phyloP scores from a whole-genome alignment of 169 alveolate genomes.

The Plasmodium fragile region DNA sequence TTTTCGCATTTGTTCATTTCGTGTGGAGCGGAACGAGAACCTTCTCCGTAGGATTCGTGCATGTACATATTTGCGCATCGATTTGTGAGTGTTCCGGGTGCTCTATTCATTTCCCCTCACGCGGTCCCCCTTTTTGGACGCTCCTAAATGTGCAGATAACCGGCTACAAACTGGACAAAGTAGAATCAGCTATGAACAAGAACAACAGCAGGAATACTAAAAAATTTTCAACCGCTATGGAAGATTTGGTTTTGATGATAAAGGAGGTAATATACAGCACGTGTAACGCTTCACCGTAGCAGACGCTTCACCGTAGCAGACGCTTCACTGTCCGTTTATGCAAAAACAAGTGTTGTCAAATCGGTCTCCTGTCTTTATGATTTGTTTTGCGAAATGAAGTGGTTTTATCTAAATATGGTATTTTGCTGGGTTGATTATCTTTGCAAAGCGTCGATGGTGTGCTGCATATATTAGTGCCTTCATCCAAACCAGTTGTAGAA shows the following conservation, averaged over 20 bases:
- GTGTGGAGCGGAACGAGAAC: neutral
- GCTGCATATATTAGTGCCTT: neutral
- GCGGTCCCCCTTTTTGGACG: neutral
- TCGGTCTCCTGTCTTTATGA: neutral
- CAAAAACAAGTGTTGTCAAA: neutral
- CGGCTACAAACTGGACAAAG: constrained; percentile 54
- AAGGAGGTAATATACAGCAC: constrained; percentile 44
- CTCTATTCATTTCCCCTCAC: neutral
- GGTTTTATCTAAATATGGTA: neutral
- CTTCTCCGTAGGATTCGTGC: neutral
- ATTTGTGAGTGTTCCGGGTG: neutral
- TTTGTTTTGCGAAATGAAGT: neutral
- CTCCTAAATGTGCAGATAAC: constrained; percentile 22
- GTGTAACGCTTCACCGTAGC: neutral
- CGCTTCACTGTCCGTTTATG: neutral
- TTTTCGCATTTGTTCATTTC: neutral
- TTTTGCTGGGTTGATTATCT: neutral
- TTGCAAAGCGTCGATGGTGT: neutral
- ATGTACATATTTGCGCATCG: neutral
- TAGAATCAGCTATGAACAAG: constrained; percentile 43
- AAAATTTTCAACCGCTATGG: constrained; percentile 67
- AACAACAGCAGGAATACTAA: constrained; percentile 19
- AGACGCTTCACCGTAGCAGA: neutral
- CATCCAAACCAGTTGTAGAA: neutral
- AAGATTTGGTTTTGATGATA: constrained; percentile 71